These are phyloP conservation scores for Mycena venus DNA, from an alignment of 768 basidiomycete genomes.

Conservation along the genomic window DNA sequence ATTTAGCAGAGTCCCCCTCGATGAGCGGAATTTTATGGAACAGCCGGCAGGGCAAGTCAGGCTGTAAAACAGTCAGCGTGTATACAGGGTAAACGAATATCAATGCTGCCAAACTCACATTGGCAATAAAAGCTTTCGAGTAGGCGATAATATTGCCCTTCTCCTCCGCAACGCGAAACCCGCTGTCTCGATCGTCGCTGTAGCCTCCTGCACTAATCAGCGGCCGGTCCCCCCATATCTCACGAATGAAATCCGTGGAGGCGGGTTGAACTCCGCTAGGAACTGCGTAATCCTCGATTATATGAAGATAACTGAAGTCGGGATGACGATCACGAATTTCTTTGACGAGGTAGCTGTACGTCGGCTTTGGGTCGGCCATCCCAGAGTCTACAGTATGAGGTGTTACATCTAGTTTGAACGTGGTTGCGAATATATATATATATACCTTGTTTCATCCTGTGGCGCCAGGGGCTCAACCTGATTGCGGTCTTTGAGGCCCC, in stretches of 20 bases:
- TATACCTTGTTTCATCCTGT: slow-evolving; percentile 38
- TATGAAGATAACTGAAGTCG: slow-evolving; percentile 59
- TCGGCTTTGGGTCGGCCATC: slow-evolving; percentile 32
- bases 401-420: neutral
- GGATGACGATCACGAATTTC: slow-evolving; percentile 43
- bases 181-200: slow-evolving; percentile 49
- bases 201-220: slow-evolving; percentile 62
- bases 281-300: slow-evolving; percentile 42
- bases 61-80: slow-evolving; percentile 34
- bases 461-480: slow-evolving; percentile 70
- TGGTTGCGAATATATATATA: slow-evolving; percentile 19
- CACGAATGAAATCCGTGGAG: slow-evolving; percentile 59
- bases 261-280: slow-evolving; percentile 20
- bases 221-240: slow-evolving; percentile 58
- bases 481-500: slow-evolving; percentile 69
- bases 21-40: slow-evolving; percentile 38
- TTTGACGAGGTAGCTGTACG: slow-evolving; percentile 46
- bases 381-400: neutral
- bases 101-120: no score
- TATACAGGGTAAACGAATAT: no score
- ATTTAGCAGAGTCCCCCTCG: slow-evolving; percentile 38
- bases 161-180: slow-evolving; percentile 51
- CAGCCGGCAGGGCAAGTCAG: slow-evolving; percentile 43
- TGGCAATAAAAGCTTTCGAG: slow-evolving; percentile 43
- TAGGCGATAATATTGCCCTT: slow-evolving; percentile 30